phyloP scores from a whole-genome alignment of 495 filamentous ascomycete species.

The Achaetomiella virescens region DNA sequence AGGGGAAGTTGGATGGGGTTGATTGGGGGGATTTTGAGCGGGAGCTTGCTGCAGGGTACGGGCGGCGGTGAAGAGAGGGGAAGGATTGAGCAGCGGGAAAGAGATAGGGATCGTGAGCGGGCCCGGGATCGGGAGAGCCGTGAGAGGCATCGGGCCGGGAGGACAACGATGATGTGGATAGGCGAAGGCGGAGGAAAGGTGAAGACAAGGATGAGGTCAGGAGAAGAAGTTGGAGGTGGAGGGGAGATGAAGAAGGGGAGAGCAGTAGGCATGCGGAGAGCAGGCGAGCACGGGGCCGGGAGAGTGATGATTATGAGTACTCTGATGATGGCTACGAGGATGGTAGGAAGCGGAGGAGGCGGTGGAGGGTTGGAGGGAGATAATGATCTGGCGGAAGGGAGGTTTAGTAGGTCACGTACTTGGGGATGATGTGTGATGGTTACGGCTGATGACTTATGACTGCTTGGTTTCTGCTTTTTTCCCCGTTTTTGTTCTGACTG shows the following conservation, averaged over 20 bases:
- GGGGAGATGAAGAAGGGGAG: conserved; percentile 8
- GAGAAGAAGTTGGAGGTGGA: not conserved
- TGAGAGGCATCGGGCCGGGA: not conserved
- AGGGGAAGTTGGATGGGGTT: conserved; percentile 24
- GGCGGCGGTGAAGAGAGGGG: not conserved
- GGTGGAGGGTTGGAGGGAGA: conserved; percentile 3
- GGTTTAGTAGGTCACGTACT: conserved; percentile 4
- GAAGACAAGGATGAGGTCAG: not conserved
- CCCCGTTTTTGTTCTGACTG: not conserved
- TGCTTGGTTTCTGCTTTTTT: conserved; percentile 7
- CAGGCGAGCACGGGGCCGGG: not conserved
- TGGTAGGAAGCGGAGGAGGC: conserved; percentile 14
- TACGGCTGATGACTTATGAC: conserved; percentile 15
- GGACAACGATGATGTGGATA: not conserved
- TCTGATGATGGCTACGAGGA: conserved; percentile 17
- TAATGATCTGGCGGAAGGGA: not conserved
- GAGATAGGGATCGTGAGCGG: conserved; percentile 5
- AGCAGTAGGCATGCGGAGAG: conserved; percentile 6
- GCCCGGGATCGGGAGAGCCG: conserved; percentile 1
- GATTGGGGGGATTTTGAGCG: conserved; percentile 24
- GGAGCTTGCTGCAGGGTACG: conserved; percentile 20
- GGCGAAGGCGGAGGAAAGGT: not conserved
- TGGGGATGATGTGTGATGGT: conserved; percentile 9
- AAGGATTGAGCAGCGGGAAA: conserved; percentile 3
- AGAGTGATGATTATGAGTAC: conserved; percentile 10